Conservation (phyloP, 2,329 filamentous ascomycete species). For the Leptodontidium sp. region DNA sequence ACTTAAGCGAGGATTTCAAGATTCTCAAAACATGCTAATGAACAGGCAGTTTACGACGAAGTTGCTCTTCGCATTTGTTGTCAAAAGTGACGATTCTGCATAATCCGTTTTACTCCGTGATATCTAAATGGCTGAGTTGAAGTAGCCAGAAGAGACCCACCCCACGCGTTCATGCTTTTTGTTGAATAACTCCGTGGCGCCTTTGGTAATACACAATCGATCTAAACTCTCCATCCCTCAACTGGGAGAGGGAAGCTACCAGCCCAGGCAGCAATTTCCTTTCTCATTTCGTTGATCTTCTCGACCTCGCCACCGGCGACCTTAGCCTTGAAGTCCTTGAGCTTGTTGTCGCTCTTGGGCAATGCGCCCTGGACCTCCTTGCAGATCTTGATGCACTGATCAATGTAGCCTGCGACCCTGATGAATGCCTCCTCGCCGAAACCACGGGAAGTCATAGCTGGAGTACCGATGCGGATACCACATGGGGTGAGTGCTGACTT, state of each 20-base stretch:
- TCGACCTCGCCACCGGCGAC: conserved; percentile 79
- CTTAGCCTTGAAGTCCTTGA: conserved; percentile 99
- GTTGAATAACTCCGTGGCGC: conserved; percentile 35
- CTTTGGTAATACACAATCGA: conserved; percentile 28
- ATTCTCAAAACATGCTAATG: neutral
- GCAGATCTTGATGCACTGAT: conserved; percentile 86
- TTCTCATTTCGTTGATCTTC: conserved; percentile 85
- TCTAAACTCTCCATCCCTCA: conserved; percentile 67
- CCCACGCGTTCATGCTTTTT: conserved; percentile 33
- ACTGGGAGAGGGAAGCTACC: conserved; percentile 91
- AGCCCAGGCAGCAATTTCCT: conserved; percentile 91
- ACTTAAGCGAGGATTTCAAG: neutral
- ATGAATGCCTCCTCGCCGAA: conserved; percentile 94
- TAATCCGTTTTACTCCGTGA: conserved; percentile 33
- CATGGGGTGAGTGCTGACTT: conserved; percentile 95
- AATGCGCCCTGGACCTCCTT: conserved; percentile 85
- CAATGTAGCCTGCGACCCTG: conserved; percentile 88
- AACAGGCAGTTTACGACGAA: neutral
- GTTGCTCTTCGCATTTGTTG: conserved; percentile 21
- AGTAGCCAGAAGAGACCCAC: conserved; percentile 38
- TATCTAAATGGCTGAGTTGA: conserved; percentile 43
- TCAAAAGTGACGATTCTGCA: neutral
- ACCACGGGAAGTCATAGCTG: conserved; percentile 96
- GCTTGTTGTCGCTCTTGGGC: conserved; percentile 98
- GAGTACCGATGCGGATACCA: conserved; percentile 95